Conservation (phyloP, 495 filamentous ascomycete species). For the Talaromyces thailandensis region DNA sequence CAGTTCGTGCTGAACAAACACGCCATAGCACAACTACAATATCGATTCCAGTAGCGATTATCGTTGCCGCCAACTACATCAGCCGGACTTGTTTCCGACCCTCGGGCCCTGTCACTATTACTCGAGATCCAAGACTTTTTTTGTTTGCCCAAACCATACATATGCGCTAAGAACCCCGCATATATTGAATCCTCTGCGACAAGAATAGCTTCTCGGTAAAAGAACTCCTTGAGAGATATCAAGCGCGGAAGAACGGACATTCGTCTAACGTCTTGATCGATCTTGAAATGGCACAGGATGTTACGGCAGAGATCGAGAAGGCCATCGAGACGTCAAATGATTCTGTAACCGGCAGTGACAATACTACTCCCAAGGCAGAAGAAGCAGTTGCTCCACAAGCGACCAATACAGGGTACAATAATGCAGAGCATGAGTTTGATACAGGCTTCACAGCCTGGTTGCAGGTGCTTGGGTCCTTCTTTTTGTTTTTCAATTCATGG, state of each 20-base stretch:
- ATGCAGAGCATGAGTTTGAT: conserved; percentile 24
- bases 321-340: not conserved
- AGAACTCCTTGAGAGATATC: not conserved
- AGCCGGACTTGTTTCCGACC: not conserved
- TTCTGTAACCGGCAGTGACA: not conserved
- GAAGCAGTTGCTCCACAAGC: not conserved
- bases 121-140: not conserved
- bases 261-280: not conserved
- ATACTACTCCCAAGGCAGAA: not conserved
- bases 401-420: not conserved
- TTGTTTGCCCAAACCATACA: not conserved
- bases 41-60: not conserved
- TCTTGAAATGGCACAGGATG: conserved; percentile 1
- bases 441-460: conserved; percentile 39
- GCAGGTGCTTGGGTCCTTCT: conserved; percentile 45
- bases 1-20: not conserved
- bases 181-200: not conserved
- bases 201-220: not conserved
- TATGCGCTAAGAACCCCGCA: not conserved
- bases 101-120: not conserved
- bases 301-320: not conserved
- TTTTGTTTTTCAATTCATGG: conserved; percentile 54
- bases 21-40: not conserved
- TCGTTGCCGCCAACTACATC: not conserved
- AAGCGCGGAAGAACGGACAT: not conserved